Evolutionary conservation across 2,329 filamentous ascomycete species (phyloP).

Genomic region (Ceratocystiopsis sp.): DNA sequence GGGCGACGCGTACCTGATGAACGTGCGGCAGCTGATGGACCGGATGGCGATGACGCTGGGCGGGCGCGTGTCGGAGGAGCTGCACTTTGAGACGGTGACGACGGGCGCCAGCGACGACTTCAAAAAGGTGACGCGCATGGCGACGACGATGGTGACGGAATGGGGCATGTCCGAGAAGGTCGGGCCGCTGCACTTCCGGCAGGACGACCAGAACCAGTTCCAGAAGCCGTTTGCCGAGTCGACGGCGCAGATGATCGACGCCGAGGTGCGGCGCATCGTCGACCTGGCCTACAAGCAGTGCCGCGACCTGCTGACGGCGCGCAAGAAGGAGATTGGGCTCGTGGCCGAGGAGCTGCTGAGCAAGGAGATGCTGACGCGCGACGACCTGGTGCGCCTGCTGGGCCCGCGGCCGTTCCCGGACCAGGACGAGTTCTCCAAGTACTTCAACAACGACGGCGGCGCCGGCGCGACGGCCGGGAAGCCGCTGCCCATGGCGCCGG

Average conservation of each 20-base stretch:
- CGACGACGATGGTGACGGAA: slow-evolving; percentile 95
- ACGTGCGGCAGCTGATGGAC: slow-evolving; percentile 88
- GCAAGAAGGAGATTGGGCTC: slow-evolving; percentile 75
- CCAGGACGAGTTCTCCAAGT: slow-evolving; percentile 80
- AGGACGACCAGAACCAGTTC: slow-evolving; percentile 54
- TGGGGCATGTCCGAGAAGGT: slow-evolving; percentile 97
- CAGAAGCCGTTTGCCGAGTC: slow-evolving; percentile 94
- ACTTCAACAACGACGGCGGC: slow-evolving; percentile 52
- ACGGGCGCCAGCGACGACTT: slow-evolving; percentile 93
- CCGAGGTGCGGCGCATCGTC: slow-evolving; percentile 79
- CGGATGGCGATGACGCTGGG: slow-evolving; percentile 99
- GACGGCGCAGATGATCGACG: slow-evolving; percentile 81
- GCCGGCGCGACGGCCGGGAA: slow-evolving; percentile 34
- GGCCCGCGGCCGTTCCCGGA: slow-evolving; percentile 76
- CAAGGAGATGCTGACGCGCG: slow-evolving; percentile 81
- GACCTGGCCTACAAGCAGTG: slow-evolving; percentile 88
- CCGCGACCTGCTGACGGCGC: slow-evolving; percentile 62
- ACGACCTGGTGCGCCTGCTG: slow-evolving; percentile 81
- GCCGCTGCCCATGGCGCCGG: slow-evolving; percentile 25
- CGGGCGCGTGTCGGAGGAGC: slow-evolving; percentile 84
- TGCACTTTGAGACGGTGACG: slow-evolving; percentile 93
- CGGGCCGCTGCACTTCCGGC: slow-evolving; percentile 81
- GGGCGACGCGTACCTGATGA: slow-evolving; percentile 90
- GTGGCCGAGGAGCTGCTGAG: slow-evolving; percentile 82
- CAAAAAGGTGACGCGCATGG: slow-evolving; percentile 94